A percentile compares a stretch with the other conserved stretches of the same genome.
These are phyloP conservation scores for Biancaea sappan DNA, from an alignment of 306 rosid species.

Conservation along the genomic window DNA sequence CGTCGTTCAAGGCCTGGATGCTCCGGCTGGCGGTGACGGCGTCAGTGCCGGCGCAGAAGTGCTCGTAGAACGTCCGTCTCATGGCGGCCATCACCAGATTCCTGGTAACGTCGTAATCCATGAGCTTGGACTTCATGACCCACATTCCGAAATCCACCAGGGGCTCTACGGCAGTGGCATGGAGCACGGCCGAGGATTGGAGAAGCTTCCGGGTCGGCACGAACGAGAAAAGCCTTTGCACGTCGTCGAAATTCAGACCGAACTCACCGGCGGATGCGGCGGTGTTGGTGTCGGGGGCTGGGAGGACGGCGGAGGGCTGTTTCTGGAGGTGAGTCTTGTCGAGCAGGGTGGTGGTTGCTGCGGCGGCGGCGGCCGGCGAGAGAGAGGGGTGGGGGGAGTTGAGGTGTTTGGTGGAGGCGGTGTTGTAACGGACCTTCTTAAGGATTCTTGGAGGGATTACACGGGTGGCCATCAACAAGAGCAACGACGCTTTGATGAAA, in stretches of 20 bases:
- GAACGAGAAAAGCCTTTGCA: slow-evolving; percentile 47
- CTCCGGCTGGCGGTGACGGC: slow-evolving; percentile 44
- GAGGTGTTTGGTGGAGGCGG: slow-evolving; percentile 49
- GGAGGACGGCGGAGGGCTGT: slow-evolving; percentile 17
- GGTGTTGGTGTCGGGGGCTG: background rate
- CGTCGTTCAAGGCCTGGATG: slow-evolving; percentile 44
- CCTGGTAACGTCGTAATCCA: slow-evolving; percentile 40
- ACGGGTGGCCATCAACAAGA: slow-evolving; percentile 56
- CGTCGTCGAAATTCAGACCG: slow-evolving; percentile 42
- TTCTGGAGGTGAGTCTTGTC: background rate
- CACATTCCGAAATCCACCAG: slow-evolving; percentile 81
- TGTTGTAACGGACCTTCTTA: slow-evolving; percentile 42
- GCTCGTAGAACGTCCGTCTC: slow-evolving; percentile 50
- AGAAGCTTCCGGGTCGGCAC: slow-evolving; percentile 55
- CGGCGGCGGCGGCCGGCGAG: slow-evolving; percentile 41
- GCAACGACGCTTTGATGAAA: too few relatives aligned
- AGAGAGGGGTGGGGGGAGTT: slow-evolving; percentile 39
- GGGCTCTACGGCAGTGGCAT: slow-evolving; percentile 66
- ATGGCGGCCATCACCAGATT: slow-evolving; percentile 34
- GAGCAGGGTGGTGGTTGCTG: background rate
- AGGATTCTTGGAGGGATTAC: slow-evolving; percentile 58
- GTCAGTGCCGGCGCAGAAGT: slow-evolving; percentile 91
- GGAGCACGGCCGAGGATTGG: slow-evolving; percentile 69
- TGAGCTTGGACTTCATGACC: slow-evolving; percentile 66
- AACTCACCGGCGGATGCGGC: background rate